phyloP scores from a whole-genome alignment of 192 early-diverging fungal genomes.

The Coemansia sp. region DNA sequence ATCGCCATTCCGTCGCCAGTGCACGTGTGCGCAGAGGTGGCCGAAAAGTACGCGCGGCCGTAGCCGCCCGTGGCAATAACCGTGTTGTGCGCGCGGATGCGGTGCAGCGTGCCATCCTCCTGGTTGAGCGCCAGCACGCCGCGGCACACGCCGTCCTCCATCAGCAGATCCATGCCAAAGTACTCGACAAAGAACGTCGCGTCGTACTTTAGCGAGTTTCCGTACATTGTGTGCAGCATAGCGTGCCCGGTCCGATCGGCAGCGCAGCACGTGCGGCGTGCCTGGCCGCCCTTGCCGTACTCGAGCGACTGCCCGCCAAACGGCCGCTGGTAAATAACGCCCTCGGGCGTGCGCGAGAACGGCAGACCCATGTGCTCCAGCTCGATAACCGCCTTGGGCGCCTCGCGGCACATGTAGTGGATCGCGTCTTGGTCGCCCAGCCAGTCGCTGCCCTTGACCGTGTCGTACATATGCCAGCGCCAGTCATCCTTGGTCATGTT shows the following conservation, averaged over 20 bases:
- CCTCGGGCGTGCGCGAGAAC: constrained; percentile 96
- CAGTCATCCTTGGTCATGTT: constrained; percentile 99
- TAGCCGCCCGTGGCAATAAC: constrained; percentile 99
- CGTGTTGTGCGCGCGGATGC: constrained; percentile 96
- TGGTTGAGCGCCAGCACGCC: constrained; percentile 96
- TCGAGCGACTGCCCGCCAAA: constrained; percentile 97
- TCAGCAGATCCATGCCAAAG: constrained; percentile 98
- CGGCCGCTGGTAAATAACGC: constrained; percentile 98
- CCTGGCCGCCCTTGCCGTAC: constrained; percentile 97
- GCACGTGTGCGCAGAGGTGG: constrained; percentile 97
- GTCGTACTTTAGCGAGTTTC: constrained; percentile 93
- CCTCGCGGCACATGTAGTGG: constrained; percentile 99
- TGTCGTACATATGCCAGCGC: constrained; percentile 99
- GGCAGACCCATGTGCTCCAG: constrained; percentile 98
- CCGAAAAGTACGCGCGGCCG: constrained; percentile 98
- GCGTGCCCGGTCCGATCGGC: constrained; percentile 99
- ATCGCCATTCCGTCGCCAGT: constrained; percentile 99
- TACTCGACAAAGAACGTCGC: constrained; percentile 99
- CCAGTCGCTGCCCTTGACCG: constrained; percentile 99
- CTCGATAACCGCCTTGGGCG: constrained; percentile 92
- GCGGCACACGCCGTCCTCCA: constrained; percentile 97
- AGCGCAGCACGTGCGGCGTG: constrained; percentile 95
- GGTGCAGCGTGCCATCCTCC: constrained; percentile 98
- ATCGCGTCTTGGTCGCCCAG: constrained; percentile 99
- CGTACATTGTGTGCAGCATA: constrained; percentile 96